Percentiles rank a stretch among this genome's conserved stretches.
phyloP scores from a whole-genome alignment of 1,284 basidiomycete genomes.

The Rhizoctonia solani region DNA sequence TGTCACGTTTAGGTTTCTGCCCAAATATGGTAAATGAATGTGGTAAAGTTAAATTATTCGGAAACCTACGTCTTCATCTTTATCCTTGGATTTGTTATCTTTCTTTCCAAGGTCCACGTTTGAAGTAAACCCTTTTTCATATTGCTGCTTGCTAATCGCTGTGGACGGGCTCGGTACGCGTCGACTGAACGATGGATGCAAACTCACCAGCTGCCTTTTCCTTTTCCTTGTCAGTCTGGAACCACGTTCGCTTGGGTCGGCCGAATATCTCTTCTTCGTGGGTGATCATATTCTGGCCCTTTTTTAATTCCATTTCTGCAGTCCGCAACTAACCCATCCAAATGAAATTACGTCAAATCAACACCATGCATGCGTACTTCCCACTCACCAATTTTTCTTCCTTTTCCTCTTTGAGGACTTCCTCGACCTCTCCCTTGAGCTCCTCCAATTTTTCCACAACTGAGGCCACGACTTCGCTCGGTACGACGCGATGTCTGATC shows the following conservation, averaged over 20 bases:
- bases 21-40: slow-evolving; percentile 32
- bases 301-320: slow-evolving; percentile 95
- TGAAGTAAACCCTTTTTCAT: slow-evolving; percentile 58
- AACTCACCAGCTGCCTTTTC: slow-evolving; percentile 72
- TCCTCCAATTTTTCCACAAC: slow-evolving; percentile 73
- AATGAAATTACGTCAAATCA: background rate
- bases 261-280: slow-evolving; percentile 95
- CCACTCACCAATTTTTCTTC: slow-evolving; percentile 84
- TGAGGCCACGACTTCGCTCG: slow-evolving; percentile 73
- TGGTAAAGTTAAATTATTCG: slow-evolving; percentile 7
- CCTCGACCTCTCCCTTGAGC: slow-evolving; percentile 80
- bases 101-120: slow-evolving; percentile 17
- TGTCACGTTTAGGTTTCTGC: slow-evolving; percentile 74
- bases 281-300: slow-evolving; percentile 95
- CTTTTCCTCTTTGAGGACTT: slow-evolving; percentile 88
- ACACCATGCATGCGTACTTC: background rate
- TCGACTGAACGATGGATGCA: background rate
- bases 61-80: slow-evolving; percentile 33
- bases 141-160: slow-evolving; percentile 75
- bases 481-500: slow-evolving; percentile 88
- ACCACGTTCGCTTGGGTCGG: slow-evolving; percentile 96
- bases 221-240: slow-evolving; percentile 90
- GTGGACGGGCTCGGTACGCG: slow-evolving; percentile 21
- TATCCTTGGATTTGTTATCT: slow-evolving; percentile 35
- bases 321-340: slow-evolving; percentile 62